These are phyloP conservation scores for Wickerhamomyces bisporus DNA, from an alignment of 805 yeast genomes.

Conservation along the genomic window DNA sequence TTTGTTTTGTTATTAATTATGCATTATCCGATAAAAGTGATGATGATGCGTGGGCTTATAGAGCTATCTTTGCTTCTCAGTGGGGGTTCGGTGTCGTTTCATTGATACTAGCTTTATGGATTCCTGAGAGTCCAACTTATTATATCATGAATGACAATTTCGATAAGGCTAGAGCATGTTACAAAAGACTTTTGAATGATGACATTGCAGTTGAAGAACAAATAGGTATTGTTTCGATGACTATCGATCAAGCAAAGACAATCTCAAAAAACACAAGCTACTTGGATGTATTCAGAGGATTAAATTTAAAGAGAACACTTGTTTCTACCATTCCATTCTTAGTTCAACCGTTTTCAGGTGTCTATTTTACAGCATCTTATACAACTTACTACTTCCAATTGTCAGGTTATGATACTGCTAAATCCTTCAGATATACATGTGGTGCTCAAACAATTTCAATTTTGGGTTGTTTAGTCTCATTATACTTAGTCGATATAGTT, in stretches of 20 bases:
- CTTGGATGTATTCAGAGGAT: conserved; percentile 37
- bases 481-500: conserved; percentile 23
- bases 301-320: conserved; percentile 37
- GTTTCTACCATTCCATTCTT: conserved; percentile 30
- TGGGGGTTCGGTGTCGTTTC: conserved; percentile 14
- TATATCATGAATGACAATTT: conserved; percentile 29
- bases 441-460: conserved; percentile 28
- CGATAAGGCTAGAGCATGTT: conserved; percentile 29
- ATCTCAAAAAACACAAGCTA: conserved; percentile 26
- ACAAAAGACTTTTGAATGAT: conserved; percentile 16
- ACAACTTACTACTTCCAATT: conserved; percentile 43
- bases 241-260: conserved; percentile 22
- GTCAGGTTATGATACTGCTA: conserved; percentile 38
- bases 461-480: conserved; percentile 25
- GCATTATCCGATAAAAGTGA: conserved; percentile 11
- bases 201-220: conserved; percentile 24
- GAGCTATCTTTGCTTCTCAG: conserved; percentile 28
- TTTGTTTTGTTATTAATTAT: conserved; percentile 26
- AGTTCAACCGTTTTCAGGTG: conserved; percentile 39
- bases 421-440: conserved; percentile 32
- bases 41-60: conserved; percentile 24
- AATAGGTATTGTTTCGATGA: conserved; percentile 25
- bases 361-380: conserved; percentile 37
- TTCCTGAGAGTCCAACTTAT: conserved; percentile 42
- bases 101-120: conserved; percentile 27